Base-by-base conservation (phyloP, 1,284 basidiomycete genomes). In the Pholiota adiposa region DNA sequence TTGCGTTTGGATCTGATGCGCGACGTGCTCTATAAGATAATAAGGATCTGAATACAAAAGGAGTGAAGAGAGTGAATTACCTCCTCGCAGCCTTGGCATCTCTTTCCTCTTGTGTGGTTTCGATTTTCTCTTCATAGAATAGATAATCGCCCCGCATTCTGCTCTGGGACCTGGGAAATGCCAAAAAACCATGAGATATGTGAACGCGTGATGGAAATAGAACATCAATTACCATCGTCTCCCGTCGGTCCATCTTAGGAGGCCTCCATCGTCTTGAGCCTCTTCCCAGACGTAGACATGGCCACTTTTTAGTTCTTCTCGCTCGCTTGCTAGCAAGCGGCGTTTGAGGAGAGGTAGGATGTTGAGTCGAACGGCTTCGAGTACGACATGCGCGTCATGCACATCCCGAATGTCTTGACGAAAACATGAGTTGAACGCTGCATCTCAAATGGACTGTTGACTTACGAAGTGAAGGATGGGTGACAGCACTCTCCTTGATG, bases 201-300 rank as follows among this genome's bases (percentile, higher is more conserved):
- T 14, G 38, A 18, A 16, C 16, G 43, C 38, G 34, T 1, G 38
- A 27, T 2, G 44, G 7, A 59, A 34, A 40, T 31, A 52, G 52
- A 19, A 52, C 14, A 31, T 29, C 21, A 66, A 74, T 60, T 69
- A 87, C 89, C 89, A 92, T 75, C 88, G 77, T 63, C 88, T 78
- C 5, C 89, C 89, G 67, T 92, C 89, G 8, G 89, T 92, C 89
- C 89, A 92, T 33, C 90, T 80, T 57, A 90, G 77, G 21, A 92
- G 73, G 16, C 89, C 89, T 8, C 89, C 88, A 68, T 91, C 89
- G 55, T 88, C 86, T 66, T 91, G 89, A 11, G 88, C 89, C 69
- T 92, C 89, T 68, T 92, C 89, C 90, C 90, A 92, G 41, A 92
- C 90, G 67, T 90, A 92, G 34, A 92, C 83, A 64, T 90, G 88